Conservation (phyloP, 2,329 filamentous ascomycete genomes). For the Balansia obtecta region DNA sequence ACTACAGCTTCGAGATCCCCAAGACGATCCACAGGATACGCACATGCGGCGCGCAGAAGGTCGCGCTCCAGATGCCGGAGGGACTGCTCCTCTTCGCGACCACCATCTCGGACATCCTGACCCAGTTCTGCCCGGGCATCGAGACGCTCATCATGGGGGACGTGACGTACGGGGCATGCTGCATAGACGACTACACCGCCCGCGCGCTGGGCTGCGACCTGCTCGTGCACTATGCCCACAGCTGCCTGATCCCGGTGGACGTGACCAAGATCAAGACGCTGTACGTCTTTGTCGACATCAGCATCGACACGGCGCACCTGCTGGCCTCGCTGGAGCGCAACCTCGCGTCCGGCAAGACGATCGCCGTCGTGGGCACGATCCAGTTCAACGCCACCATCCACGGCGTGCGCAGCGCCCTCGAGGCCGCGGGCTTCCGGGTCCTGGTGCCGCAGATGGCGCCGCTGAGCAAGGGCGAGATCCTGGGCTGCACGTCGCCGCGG, state of each 20-base stretch:
- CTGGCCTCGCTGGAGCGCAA: constrained; percentile 80
- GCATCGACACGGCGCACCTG: constrained; percentile 82
- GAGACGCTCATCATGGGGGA: constrained; percentile 98
- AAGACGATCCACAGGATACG: constrained; percentile 96
- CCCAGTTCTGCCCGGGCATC: constrained; percentile 81
- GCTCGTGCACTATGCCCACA: constrained; percentile 93
- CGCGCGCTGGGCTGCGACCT: constrained; percentile 87
- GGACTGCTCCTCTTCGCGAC: constrained; percentile 91
- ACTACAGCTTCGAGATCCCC: constrained; percentile 97
- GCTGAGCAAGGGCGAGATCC: constrained; percentile 85
- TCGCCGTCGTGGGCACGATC: constrained; percentile 92
- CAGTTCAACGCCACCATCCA: constrained; percentile 98
- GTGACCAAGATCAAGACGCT: constrained; percentile 94
- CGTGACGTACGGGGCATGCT: constrained; percentile 96
- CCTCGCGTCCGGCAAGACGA: constrained; percentile 70
- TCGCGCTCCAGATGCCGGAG: constrained; percentile 96
- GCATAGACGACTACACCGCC: constrained; percentile 96
- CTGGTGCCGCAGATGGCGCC: constrained; percentile 87
- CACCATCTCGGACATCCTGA: constrained; percentile 92
- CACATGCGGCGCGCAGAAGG: constrained; percentile 61
- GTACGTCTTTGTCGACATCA: constrained; percentile 97
- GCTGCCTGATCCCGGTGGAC: constrained; percentile 89
- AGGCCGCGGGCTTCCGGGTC: constrained; percentile 73
- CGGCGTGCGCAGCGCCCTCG: constrained; percentile 63
- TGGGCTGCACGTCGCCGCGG: constrained; percentile 88